A percentile compares a stretch with the other conserved stretches of the same genome.
Conservation (phyloP, 2,329 filamentous ascomycete genomes). For the Fusarium transvaalense region DNA sequence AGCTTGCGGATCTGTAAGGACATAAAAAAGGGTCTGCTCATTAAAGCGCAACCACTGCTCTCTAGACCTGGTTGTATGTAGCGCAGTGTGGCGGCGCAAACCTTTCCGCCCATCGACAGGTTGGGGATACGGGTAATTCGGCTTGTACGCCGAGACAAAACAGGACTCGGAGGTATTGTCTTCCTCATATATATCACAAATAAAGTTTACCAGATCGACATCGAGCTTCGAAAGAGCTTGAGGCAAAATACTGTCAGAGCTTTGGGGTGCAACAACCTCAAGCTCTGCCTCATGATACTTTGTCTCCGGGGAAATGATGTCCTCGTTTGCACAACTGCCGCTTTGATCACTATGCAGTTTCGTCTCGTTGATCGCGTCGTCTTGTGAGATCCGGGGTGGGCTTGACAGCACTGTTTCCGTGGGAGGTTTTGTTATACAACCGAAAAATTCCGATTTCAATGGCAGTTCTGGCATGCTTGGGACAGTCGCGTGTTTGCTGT, state of each 20-base stretch:
- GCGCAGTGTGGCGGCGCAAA: constrained; percentile 20
- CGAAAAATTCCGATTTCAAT: constrained; percentile 55
- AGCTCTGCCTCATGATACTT: background rate
- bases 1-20: constrained; percentile 69
- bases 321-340: constrained; percentile 42
- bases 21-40: constrained; percentile 73
- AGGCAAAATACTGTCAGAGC: constrained; percentile 58
- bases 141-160: constrained; percentile 14
- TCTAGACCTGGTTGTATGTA: constrained; percentile 29
- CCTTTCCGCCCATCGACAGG: constrained; percentile 29
- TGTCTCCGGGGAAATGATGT: background rate
- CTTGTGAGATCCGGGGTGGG: background rate
- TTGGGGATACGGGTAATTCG: constrained; percentile 16
- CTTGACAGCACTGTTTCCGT: constrained; percentile 18
- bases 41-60: constrained; percentile 71
- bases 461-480: constrained; percentile 54
- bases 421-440: constrained; percentile 52
- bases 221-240: constrained; percentile 69
- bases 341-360: constrained; percentile 38
- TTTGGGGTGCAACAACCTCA: constrained; percentile 8
- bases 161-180: constrained; percentile 66
- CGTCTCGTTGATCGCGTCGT: constrained; percentile 20
- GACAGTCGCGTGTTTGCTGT: constrained; percentile 43
- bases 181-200: constrained; percentile 70
- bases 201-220: constrained; percentile 68